Percentiles rank a stretch among this genome's conserved stretches.
phyloP scores from a whole-genome alignment of 768 basidiomycete genomes.

The Amanita muscaria region DNA sequence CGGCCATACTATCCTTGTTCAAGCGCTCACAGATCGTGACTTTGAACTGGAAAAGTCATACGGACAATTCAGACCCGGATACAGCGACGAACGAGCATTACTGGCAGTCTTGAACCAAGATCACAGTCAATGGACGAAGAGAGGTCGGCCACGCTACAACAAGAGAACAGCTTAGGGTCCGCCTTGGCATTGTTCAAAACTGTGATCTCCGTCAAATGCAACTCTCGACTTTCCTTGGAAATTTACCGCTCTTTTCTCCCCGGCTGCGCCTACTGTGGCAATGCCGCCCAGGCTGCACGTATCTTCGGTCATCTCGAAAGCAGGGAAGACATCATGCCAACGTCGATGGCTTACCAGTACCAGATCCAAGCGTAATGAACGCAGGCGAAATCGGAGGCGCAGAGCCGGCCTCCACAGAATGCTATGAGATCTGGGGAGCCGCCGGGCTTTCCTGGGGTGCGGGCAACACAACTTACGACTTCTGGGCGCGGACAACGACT shows the following conservation, averaged over 20 bases:
- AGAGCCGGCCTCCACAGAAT: slow-evolving; percentile 57
- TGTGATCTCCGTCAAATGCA: slow-evolving; percentile 24
- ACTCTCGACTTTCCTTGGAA: slow-evolving; percentile 21
- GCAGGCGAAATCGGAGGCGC: too few relatives aligned
- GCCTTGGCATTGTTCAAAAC: slow-evolving; percentile 71
- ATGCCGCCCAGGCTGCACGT: too few relatives aligned
- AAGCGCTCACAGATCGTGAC: too few relatives aligned
- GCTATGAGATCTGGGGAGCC: slow-evolving; percentile 28
- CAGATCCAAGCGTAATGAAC: slow-evolving; percentile 48
- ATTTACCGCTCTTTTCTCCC: slow-evolving; percentile 51
- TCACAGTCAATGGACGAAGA: slow-evolving; percentile 22
- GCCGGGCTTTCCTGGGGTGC: neutral
- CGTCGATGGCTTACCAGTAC: too few relatives aligned
- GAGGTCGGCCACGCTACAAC: slow-evolving; percentile 34
- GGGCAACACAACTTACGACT: neutral
- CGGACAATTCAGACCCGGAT: slow-evolving; percentile 32
- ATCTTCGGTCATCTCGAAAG: slow-evolving; percentile 53
- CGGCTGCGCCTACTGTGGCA: slow-evolving; percentile 47
- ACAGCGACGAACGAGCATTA: slow-evolving; percentile 24
- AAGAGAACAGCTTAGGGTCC: slow-evolving; percentile 62
- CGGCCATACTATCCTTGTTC: too few relatives aligned
- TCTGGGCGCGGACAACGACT: too few relatives aligned
- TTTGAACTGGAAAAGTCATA: slow-evolving; percentile 45
- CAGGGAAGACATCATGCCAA: slow-evolving; percentile 22
- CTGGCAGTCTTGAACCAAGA: slow-evolving; percentile 16